Evolutionary conservation across 2,329 filamentous ascomycete species (phyloP), one percentile per base, ranked within the genome.

Genomic region (Hypocreales sp.): DNA sequence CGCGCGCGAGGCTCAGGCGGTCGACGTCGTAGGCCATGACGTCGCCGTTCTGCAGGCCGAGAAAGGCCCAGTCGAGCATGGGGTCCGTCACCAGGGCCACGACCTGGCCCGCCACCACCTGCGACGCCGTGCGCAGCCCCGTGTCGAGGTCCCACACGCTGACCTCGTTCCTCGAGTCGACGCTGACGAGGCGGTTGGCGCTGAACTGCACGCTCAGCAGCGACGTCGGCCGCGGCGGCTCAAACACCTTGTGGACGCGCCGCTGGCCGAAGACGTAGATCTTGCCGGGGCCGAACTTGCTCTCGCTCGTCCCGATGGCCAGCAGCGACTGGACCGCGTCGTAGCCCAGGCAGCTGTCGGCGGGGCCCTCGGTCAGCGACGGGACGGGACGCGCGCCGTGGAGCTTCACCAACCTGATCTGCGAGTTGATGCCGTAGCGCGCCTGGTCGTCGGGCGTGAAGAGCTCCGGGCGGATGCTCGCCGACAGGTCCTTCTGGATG

Each of bases 21-120:
- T 95, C 90, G 30, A 98, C 62, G 48, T 98, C 90, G 47, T 87
- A 98, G n/a, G 83, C 82, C 33, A 87, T 65, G 8, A 95, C 64
- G 31, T 95, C 86, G 33, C 87, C 84, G 44, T 68, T 80, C 36
- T 80, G 72, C 35, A 84, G 58, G 9, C 84, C 90, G 24, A 95
- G 60, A 35, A 98, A 78, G 20, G 78, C 83, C 72, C 92, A 98
- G 50, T 98, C 90, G 33, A 98, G 62, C 56, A 82, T 81, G 1
- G 87, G 83, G 47, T 98, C 90, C 7, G 79, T 84, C 31, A 79
- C 64, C 42, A 95, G 48, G 18, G 71, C 67, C 10, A 72, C 75
- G 13, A 86, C 80, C 26, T 73, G 66, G 5, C 82, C 84, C 1
- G 83, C 80, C 8, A 83, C 76, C 4, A 79, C 71, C 46, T 84